Evolutionary conservation across 352 stramenopile genomes (phyloP), one percentile per base, ranked within the genome.

Genomic region (Phytophthora constricta): DNA sequence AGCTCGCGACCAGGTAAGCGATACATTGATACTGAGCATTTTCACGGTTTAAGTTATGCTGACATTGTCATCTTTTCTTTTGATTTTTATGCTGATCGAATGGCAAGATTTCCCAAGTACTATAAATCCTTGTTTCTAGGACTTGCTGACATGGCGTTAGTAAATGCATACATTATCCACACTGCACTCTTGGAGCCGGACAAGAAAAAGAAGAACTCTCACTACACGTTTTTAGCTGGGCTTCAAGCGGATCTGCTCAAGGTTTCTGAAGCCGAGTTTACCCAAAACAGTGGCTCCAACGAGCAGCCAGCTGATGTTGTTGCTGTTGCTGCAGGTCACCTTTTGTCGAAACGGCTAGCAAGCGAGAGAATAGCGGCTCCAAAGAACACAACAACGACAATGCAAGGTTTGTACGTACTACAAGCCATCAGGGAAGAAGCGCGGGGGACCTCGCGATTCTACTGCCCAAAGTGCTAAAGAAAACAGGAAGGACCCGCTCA

Each of bases 71-170:
- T 19, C 17, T 11, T 45, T 20, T 19, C 17, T 13, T 16, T 5
- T 19, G 16, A 45, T 20, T 45, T 5, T 19, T 45, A 45, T 19
- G 37, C 37, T 45, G 37, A 45, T 13, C 5, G 37, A 13, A 13
- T n/a, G 7, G 37, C 37, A 45, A 45, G 37, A 45, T 45, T 45
- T 20, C 37, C 16, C 17, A 45, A 45, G 51, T 71, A 71, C 51
- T 58, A 65, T 51, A 71, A 71, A 26, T 52, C 26, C 5, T 5
- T 71, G 28, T 65, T 71, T 42, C 11, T 37, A n/a, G 31, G 31
- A 5, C 11, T 37, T 5, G 31, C 31, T 37, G 31, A 11, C 31
- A 37, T 37, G 31, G 31, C 31, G 5, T 37, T 37, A 37, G 31
- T 37, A 11, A 37, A 37, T 37, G 31, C 31, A 5, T 37, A 37